Base-by-base conservation (phyloP, 1,284 basidiomycete species). In the Gymnopus androsaceus region DNA sequence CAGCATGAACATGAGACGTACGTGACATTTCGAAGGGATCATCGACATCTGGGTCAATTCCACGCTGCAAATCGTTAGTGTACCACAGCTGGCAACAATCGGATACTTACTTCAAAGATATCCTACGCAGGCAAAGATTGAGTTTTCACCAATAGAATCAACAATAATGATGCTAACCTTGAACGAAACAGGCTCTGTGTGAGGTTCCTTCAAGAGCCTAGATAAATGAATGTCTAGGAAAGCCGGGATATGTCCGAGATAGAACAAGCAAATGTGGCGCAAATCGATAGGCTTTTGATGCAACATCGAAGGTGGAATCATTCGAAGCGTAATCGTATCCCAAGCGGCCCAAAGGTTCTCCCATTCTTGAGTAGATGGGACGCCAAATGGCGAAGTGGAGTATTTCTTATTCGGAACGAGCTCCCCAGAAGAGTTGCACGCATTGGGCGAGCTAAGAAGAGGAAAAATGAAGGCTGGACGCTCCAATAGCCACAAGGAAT, bases 11-110 rank as follows among this genome's bases (percentile, higher is more conserved):
- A 4, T 11, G 4, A 30, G 17, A 75, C 85, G 56, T 68, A 93
- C 90, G 67, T 95, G 93, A 60, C 90, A 91, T 66, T 88, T 74
- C 1, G 81, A 86, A 0, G 94, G n/a, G 92, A 67, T 95, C 90
- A 59, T 96, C 91, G 36, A 96, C 92, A 66, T 90, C 87, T 0
- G 96, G 97, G 66, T 99, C 97, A 62, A 99, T 98, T 5, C 96
- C 96, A 36, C 96, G 86, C 85, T 95, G 69, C 11, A 66, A 70
- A 55, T 70, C 63, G 30, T 66, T 30, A 61, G 44, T 68, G 60
- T 4, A 9, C 11, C 14, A 36, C 11, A 28, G 6, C 14, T 56
- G 25, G 28, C 11, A 7, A 15, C 46, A 36, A 48, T 37, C 34
- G 23, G 38, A 41, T 6, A 7, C 42, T 31, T 66, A 88, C 88